These are phyloP conservation scores for Fusarium compactum DNA, from an alignment of 2,329 filamentous ascomycete genomes.

Conservation along the genomic window DNA sequence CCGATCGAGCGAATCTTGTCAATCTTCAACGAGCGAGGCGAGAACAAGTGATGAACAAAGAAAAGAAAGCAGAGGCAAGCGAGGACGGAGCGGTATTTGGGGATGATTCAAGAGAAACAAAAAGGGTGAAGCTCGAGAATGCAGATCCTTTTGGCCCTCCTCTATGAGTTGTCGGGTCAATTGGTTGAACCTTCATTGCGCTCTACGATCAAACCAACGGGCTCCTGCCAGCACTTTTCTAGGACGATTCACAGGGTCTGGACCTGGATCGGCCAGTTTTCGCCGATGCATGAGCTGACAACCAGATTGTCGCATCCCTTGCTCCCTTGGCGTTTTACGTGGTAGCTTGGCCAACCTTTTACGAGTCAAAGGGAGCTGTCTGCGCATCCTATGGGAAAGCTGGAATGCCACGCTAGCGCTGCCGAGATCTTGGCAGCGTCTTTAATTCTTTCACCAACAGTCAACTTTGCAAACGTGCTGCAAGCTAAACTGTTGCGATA, in stretches of 20 bases:
- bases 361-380: conserved; percentile 18
- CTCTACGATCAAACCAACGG: conserved; percentile 19
- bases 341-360: conserved; percentile 11
- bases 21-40: conserved; percentile 74
- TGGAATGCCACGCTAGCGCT: conserved; percentile 32
- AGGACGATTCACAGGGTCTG: conserved; percentile 7
- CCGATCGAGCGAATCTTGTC: conserved; percentile 78
- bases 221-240: conserved; percentile 24
- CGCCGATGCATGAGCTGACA: conserved; percentile 30
- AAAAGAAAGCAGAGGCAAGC: conserved; percentile 56
- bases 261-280: conserved; percentile 22
- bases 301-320: conserved; percentile 24
- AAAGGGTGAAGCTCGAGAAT: conserved; percentile 60
- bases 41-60: conserved; percentile 61
- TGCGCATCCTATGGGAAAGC: conserved; percentile 7
- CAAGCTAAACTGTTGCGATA: conserved; percentile 23
- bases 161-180: conserved; percentile 48
- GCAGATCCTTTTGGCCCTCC: conserved; percentile 64
- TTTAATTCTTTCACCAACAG: conserved; percentile 16
- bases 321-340: conserved; percentile 4
- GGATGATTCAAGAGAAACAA: conserved; percentile 55
- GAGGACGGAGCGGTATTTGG: conserved; percentile 64
- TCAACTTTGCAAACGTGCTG: conserved; percentile 14
- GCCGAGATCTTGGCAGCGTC: conserved; percentile 36
- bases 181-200: conserved; percentile 1